Evolutionary conservation across 352 stramenopile genomes (phyloP).

Genomic region (Phytophthora fragariae): DNA sequence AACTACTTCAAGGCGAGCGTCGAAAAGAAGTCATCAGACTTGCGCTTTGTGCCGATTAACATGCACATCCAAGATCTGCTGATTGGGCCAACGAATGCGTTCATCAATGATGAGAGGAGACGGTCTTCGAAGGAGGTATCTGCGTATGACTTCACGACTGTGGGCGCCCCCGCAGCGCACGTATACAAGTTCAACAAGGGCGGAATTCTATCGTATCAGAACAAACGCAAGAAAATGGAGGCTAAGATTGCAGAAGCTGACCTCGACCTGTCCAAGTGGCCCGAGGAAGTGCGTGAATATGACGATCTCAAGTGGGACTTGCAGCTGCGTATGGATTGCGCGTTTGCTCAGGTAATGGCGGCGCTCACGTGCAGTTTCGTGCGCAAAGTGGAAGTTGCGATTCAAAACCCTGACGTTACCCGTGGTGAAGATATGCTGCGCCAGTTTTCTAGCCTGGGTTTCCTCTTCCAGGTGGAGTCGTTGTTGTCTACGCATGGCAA

Average conservation of each 20-base stretch:
- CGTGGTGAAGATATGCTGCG: slow-evolving; percentile 86
- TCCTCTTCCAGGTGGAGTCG: slow-evolving; percentile 93
- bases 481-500: slow-evolving; percentile 96
- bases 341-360: slow-evolving; percentile 80
- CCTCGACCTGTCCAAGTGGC: slow-evolving; percentile 78
- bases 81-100: slow-evolving; percentile 83
- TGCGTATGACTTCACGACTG: slow-evolving; percentile 87
- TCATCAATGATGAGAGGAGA: slow-evolving; percentile 85
- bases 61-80: slow-evolving; percentile 89
- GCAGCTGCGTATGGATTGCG: slow-evolving; percentile 84
- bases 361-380: slow-evolving; percentile 84
- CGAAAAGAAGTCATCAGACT: slow-evolving; percentile 83
- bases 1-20: slow-evolving; percentile 91
- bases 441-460: slow-evolving; percentile 84
- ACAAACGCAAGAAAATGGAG: slow-evolving; percentile 85
- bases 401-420: slow-evolving; percentile 78
- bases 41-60: slow-evolving; percentile 90
- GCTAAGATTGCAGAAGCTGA: slow-evolving; percentile 75
- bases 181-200: slow-evolving; percentile 91
- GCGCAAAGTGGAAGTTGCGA: slow-evolving; percentile 86
- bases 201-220: slow-evolving; percentile 83
- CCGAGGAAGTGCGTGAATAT: slow-evolving; percentile 82
- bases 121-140: slow-evolving; percentile 83
- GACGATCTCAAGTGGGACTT: slow-evolving; percentile 89
- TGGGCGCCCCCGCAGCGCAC: slow-evolving; percentile 82